Percentiles rank a stretch among this genome's conserved stretches.
phyloP scores from a whole-genome alignment of 2,329 filamentous ascomycete genomes.

The Tricladium varicosporioides region DNA sequence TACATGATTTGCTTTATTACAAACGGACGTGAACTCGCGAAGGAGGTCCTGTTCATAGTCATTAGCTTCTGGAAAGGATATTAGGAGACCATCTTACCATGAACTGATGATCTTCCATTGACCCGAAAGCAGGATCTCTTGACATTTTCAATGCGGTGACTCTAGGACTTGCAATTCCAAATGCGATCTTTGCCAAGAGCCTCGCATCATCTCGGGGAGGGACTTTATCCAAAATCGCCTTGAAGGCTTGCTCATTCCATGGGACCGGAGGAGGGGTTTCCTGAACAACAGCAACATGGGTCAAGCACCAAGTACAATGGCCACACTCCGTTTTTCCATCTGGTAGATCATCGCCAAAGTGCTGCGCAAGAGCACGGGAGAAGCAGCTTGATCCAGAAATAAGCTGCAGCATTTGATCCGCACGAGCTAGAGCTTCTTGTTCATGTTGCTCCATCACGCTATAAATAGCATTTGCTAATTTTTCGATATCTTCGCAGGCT shows the following conservation, averaged over 20 bases:
- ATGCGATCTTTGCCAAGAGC: slow-evolving; percentile 58
- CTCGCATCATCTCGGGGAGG: slow-evolving; percentile 54
- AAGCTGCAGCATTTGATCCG: slow-evolving; percentile 49
- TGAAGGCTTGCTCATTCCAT: slow-evolving; percentile 42
- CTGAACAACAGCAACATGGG: slow-evolving; percentile 38
- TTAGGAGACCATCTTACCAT: slow-evolving; percentile 35
- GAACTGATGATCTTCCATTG: slow-evolving; percentile 54
- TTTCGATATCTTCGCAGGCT: slow-evolving; percentile 40
- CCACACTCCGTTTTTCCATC: slow-evolving; percentile 46
- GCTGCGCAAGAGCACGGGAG: slow-evolving; percentile 48
- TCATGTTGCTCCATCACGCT: slow-evolving; percentile 51
- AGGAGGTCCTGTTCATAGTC: too few relatives aligned
- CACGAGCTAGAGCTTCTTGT: slow-evolving; percentile 49
- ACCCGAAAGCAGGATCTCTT: slow-evolving; percentile 46
- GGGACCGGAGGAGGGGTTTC: slow-evolving; percentile 38
- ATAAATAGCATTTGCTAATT: slow-evolving; percentile 47
- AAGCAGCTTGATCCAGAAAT: slow-evolving; percentile 53
- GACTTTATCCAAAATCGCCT: slow-evolving; percentile 43
- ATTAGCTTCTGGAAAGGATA: too few relatives aligned
- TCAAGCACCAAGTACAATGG: slow-evolving; percentile 51
- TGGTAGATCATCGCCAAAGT: slow-evolving; percentile 56
- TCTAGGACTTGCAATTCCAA: slow-evolving; percentile 59
- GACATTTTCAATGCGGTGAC: slow-evolving; percentile 48
- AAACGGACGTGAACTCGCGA: too few relatives aligned
- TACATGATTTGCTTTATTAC: too few relatives aligned